These are phyloP conservation scores for Annulohypoxylon moriforme DNA, from an alignment of 495 filamentous ascomycete species.

Conservation along the genomic window DNA sequence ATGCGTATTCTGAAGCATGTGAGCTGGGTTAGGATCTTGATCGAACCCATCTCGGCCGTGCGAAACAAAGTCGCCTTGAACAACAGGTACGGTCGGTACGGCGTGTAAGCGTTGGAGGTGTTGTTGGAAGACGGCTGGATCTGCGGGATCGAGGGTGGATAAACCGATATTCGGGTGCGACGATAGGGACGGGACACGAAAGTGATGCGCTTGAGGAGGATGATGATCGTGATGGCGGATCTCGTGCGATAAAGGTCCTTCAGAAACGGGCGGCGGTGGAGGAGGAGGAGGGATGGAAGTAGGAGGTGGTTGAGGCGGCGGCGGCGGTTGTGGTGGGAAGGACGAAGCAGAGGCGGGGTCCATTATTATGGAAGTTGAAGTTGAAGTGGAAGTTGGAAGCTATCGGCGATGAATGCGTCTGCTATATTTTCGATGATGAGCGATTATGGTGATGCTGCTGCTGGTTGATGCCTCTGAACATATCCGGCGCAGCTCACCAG, in stretches of 20 bases:
- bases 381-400: conserved; percentile 15
- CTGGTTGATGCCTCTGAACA: conserved; percentile 42
- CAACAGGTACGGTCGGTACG: conserved; percentile 50
- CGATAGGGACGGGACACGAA: conserved; percentile 46
- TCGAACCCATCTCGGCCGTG: conserved; percentile 47
- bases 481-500: conserved; percentile 44
- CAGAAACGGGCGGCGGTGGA: conserved; percentile 24
- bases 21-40: conserved; percentile 41
- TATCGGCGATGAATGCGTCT: conserved; percentile 30
- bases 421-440: conserved; percentile 15
- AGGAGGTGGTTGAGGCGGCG: conserved; percentile 15
- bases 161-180: conserved; percentile 56
- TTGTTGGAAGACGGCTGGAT: conserved; percentile 50
- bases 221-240: conserved; percentile 39
- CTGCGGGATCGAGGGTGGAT: conserved; percentile 48
- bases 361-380: conserved; percentile 41
- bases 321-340: conserved; percentile 32
- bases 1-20: conserved; percentile 44
- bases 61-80: conserved; percentile 53
- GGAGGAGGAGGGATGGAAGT: background rate
- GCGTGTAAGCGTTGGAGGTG: conserved; percentile 54
- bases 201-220: conserved; percentile 39
- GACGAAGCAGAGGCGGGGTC: conserved; percentile 45
- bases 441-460: conserved; percentile 12
- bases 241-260: conserved; percentile 34